Evolutionary conservation across 1,284 basidiomycete species (phyloP), one percentile per base, ranked within the genome.

Genomic region (Somion occarium): DNA sequence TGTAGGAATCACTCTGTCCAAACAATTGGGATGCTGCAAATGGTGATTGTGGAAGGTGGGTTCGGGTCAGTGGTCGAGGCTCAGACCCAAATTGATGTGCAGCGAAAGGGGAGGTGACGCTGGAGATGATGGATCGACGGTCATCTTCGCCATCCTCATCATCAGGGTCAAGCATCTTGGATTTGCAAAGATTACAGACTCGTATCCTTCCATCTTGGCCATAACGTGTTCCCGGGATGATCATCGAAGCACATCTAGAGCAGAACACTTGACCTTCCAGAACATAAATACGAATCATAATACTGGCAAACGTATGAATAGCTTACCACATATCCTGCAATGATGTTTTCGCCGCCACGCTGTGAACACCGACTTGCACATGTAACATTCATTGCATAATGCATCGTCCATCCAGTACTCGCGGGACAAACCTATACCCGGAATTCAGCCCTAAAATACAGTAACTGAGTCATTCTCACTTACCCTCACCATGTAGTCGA

Each of bases 341-440:
- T 98, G 94, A 64, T 98, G 94, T 64, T 96, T 97, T 53, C 94
- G 74, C 48, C 93, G 76, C 89, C 93, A 96, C 2, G 93, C 83
- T 1, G 91, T 92, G 67, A 98, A 98, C 13, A 89, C 75, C 56
- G 89, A 91, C 67, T 85, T 92, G 72, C 93, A 97, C 66, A 95
- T 91, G 64, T 92, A 95, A 64, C 93, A 97, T 63, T 98, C 96
- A 64, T 91, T 97, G 61, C 91, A 93, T 52, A 91, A 89, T 62
- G 95, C 92, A 64, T 99, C 97, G 54, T 94, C 91, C 91, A 97
- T 96, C 94, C 94, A 98, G 64, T 96, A 97, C 63, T 95, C 91
- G 56, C 81, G 78, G 12, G 88, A 91, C 30, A 93, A 64, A 11
- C 90, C 90, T 92, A 55, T 15, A 45, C 23, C 27, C 23, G 53